Percentiles rank a stretch among this genome's conserved stretches.
Conservation (phyloP, 2,329 filamentous ascomycete species). For the Incumbomyces lentus region DNA sequence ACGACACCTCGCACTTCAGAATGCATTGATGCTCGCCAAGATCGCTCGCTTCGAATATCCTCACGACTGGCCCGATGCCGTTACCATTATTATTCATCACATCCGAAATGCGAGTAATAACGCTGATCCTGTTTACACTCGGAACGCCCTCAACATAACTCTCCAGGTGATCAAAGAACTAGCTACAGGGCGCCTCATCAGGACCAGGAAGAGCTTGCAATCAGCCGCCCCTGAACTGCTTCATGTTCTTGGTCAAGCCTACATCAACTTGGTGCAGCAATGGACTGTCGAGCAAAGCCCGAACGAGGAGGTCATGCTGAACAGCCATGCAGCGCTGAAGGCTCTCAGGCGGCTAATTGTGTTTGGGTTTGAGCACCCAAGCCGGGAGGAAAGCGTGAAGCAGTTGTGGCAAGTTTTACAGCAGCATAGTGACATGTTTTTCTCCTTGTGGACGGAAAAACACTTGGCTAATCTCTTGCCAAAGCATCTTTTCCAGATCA, state of each 20-base stretch:
- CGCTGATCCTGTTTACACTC: conserved; percentile 10
- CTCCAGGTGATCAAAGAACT: conserved; percentile 86
- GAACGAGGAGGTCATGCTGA: conserved; percentile 52
- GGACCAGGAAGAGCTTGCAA: conserved; percentile 66
- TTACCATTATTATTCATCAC: conserved; percentile 31
- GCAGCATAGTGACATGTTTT: conserved; percentile 65
- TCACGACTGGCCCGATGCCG: conserved; percentile 56
- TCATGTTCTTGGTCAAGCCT: conserved; percentile 67
- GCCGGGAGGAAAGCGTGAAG: conserved; percentile 63
- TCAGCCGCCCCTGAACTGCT: conserved; percentile 72
- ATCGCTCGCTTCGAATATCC: conserved; percentile 85
- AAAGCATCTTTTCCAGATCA: conserved; percentile 79
- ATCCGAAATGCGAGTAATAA: conserved; percentile 18
- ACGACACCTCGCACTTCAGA: conserved; percentile 68
- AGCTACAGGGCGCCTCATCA: conserved; percentile 64
- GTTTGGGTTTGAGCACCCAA: conserved; percentile 72
- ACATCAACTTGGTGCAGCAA: conserved; percentile 58
- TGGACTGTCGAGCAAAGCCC: conserved; percentile 49
- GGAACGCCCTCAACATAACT: conserved; percentile 32
- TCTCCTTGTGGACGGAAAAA: conserved; percentile 51
- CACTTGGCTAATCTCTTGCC: conserved; percentile 57
- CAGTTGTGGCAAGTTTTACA: conserved; percentile 74
- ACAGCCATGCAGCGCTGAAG: conserved; percentile 58
- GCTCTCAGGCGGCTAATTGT: conserved; percentile 68
- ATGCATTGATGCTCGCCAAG: conserved; percentile 78